Evolutionary conservation across 805 yeast species (phyloP).

Genomic region (Metschnikowia hibisci): DNA sequence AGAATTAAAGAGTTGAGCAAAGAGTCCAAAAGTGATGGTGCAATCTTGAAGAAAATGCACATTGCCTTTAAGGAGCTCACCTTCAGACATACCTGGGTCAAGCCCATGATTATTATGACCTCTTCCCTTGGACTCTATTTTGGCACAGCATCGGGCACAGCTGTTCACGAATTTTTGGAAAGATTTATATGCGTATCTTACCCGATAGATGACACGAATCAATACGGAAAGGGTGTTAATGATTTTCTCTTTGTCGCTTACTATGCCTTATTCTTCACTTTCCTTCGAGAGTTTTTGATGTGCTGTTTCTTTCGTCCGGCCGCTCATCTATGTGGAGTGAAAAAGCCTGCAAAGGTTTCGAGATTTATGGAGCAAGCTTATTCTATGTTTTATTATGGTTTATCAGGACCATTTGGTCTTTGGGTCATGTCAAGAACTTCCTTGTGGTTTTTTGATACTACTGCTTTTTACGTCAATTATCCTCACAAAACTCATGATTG

Average conservation of each 20-base stretch:
- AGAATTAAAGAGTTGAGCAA: constrained; percentile 29
- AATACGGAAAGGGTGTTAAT: constrained; percentile 82
- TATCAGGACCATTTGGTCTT: constrained; percentile 81
- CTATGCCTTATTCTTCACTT: constrained; percentile 84
- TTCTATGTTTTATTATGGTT: constrained; percentile 72
- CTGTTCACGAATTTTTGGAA: constrained; percentile 53
- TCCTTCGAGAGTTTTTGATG: constrained; percentile 87
- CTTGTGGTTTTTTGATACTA: constrained; percentile 85
- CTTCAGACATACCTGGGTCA: constrained; percentile 66
- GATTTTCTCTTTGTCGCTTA: constrained; percentile 78
- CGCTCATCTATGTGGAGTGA: constrained; percentile 52
- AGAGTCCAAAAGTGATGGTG: constrained; percentile 41
- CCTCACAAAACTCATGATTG: constrained; percentile 78
- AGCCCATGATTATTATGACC: constrained; percentile 52
- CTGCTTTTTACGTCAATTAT: constrained; percentile 70
- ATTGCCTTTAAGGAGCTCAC: constrained; percentile 56
- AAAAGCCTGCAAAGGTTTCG: constrained; percentile 51
- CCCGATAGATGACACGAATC: constrained; percentile 54
- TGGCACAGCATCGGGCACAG: constrained; percentile 54
- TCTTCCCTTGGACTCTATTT: constrained; percentile 43
- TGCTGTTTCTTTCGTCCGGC: constrained; percentile 72
- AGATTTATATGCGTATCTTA: constrained; percentile 66
- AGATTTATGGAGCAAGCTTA: constrained; percentile 95
- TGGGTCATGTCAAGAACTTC: constrained; percentile 80
- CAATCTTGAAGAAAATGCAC: constrained; percentile 52